These are phyloP conservation scores for Endoconidiophora polonica DNA, from an alignment of 2,329 filamentous ascomycete species.

Conservation along the genomic window DNA sequence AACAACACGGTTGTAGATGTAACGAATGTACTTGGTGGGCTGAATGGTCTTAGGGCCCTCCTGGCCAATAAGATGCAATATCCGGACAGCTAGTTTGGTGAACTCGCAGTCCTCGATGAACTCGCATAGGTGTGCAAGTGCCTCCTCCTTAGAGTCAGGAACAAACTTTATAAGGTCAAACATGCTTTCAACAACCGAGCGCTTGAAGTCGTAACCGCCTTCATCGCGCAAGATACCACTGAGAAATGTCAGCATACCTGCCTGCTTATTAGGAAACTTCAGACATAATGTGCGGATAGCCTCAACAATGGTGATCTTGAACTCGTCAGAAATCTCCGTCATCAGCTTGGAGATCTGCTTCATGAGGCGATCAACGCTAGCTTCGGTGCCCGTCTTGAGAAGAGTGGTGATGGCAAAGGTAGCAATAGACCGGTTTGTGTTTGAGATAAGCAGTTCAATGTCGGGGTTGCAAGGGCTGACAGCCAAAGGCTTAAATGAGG, in stretches of 20 bases:
- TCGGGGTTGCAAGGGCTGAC: constrained; percentile 92
- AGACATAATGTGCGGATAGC: constrained; percentile 90
- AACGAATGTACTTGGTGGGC: constrained; percentile 96
- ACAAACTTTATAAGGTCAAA: constrained; percentile 99
- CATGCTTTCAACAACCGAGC: constrained; percentile 94
- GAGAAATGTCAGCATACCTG: constrained; percentile 91
- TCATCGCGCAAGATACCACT: constrained; percentile 94
- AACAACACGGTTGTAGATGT: constrained; percentile 97
- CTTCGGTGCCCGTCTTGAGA: constrained; percentile 95
- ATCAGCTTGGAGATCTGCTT: constrained; percentile 98
- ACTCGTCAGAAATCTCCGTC: constrained; percentile 97
- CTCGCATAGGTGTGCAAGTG: constrained; percentile 87
- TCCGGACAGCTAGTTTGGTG: constrained; percentile 89
- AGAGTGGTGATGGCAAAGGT: constrained; percentile 97
- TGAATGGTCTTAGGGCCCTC: constrained; percentile 92
- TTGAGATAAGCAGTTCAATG: constrained; percentile 91
- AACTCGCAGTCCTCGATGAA: constrained; percentile 99
- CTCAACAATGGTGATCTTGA: constrained; percentile 99
- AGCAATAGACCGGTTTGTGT: constrained; percentile 91
- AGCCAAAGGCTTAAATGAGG: constrained; percentile 85
- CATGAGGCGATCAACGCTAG: constrained; percentile 91
- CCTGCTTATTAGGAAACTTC: constrained; percentile 97
- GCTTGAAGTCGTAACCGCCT: constrained; percentile 96
- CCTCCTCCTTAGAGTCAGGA: constrained; percentile 65
- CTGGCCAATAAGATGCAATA: constrained; percentile 80